These are phyloP conservation scores for Phragmites australis DNA, from an alignment of 176 grass and related monocot genomes.

Conservation along the genomic window DNA sequence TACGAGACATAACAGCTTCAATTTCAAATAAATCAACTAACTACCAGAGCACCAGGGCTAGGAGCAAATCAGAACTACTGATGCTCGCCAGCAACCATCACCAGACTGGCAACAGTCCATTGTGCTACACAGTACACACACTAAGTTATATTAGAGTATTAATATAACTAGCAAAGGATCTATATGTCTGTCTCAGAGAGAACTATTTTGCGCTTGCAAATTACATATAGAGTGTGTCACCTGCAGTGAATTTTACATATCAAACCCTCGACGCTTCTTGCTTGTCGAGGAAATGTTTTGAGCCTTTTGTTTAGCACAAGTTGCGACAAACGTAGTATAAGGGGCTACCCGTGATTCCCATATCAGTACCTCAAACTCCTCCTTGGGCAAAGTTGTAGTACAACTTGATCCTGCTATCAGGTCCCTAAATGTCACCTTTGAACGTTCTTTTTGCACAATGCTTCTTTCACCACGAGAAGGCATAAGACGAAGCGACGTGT, in stretches of 20 bases:
- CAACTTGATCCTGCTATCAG: background rate
- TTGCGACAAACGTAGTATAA: background rate
- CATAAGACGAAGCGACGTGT: background rate
- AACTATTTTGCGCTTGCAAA: too few species aligned
- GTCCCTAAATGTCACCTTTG: background rate
- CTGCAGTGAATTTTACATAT: background rate
- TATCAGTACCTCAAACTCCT: background rate
- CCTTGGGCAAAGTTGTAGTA: background rate
- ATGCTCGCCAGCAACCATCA: too few species aligned
- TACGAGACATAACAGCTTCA: too few species aligned
- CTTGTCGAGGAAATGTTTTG: background rate
- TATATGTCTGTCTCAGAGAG: too few species aligned
- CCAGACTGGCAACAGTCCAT: too few species aligned
- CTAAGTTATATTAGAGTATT: too few species aligned
- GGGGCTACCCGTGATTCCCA: background rate
- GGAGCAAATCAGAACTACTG: too few species aligned
- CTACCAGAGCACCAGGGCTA: too few species aligned
- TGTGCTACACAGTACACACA: too few species aligned
- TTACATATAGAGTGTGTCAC: too few species aligned
- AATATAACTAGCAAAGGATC: too few species aligned
- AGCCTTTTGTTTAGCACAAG: background rate
- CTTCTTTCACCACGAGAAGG: background rate
- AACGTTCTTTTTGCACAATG: background rate
- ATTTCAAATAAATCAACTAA: too few species aligned
- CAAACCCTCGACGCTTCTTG: background rate